Base-by-base conservation (phyloP, 139 green algal species). In the Zygnema circumcarinatum region DNA sequence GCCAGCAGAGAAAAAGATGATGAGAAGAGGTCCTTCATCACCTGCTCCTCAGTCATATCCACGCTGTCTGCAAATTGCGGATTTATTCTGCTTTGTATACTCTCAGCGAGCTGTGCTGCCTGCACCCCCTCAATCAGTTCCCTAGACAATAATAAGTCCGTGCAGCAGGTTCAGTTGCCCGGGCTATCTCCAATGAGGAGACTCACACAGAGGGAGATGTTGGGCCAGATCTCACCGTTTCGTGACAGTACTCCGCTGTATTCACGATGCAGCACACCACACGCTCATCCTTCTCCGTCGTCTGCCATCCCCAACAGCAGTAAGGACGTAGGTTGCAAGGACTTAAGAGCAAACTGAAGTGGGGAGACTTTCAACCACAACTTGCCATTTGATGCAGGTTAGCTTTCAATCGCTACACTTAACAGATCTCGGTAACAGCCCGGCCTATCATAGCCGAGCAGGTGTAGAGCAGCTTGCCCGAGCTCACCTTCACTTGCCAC, bases 161-260 rank as follows among this genome's bases (percentile, higher is more conserved):
- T 29, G 25, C 54, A 33, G 54, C 54, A 72, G 29, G 54, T 72
- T 29, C 25, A 72, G 54, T 25, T 72, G 54, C 25, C 54, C 54
- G 29, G 29, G 54, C 54, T 33, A 25, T 72, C 25, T 25, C 54
- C 25, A 72, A 72, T 25, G 29, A 33, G 54, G 25, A 72, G 54
- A 72, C 29, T 33, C 54, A 29, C 54, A 72, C 54, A 72, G 25
- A 29, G 29, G 54, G 25, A 72, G n/a, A n/a, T n/a, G n/a, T n/a
- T n/a, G n/a, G n/a, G n/a, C n/a, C n/a, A n/a, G 69, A 16, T 87
- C 90, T 83, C 33, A 88, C 87, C 20, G 95, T 96, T 40, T 95
- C 93, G 25, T 90, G 79, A 93, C 97, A 99, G 90, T 98, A 98
- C 86, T 98, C 96, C 0, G 95, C 94, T 1, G 96, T 98, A 90